Base-by-base conservation (phyloP, 2,329 filamentous ascomycete species). In the Ophiocordyceps camponoti-rufipedis region DNA sequence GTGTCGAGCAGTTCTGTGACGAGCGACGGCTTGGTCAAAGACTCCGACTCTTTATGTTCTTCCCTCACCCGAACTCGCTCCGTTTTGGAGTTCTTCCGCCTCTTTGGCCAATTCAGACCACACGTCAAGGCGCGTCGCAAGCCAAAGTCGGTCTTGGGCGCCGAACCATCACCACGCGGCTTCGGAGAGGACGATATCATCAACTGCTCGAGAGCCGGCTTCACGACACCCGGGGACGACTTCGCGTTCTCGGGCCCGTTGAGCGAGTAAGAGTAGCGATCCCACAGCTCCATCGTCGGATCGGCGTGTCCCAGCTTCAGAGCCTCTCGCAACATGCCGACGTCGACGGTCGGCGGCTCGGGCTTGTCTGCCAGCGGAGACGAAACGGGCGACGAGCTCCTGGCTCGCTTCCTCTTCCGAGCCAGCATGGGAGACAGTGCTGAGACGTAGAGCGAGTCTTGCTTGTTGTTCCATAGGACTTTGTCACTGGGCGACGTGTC, bases 251-350 rank as follows among this genome's bases (percentile, higher is more conserved):
- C 68, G 28, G 51, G 49, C 63, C 45, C 56, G 35, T 56, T 60
- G 14, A 76, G 61, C 35, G 35, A 39, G n/a, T 85, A 86, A 44
- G 35, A 39, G n/a, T 85, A 86, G 45, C 81, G 77, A 53, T 82
- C 83, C 84, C 84, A 89, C 2, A 88, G 62, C 50, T 88, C 82
- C 31, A 80, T 62, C 2, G 81, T 82, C 35, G 84, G 80, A 54
- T 88, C 82, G 31, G 78, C 72, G 50, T 81, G 75, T 12, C 80
- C 79, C 1, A 80, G 82, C 51, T 73, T 78, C 41, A 84, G 60
- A 1, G 74, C 67, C 45, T 71, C 67, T 38, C 73, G 71, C 40
- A 80, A 61, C 50, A 70, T 69, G 54, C 75, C 71, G 38, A 79
- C 62, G 52, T 82, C 75, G 49, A 80, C 64, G 0, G 70, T 55